A percentile compares a stretch with the other conserved stretches of the same genome.
These are phyloP conservation scores for Cyclotella sp. DNA, from an alignment of 108 stramenopile genomes.

Conservation along the genomic window DNA sequence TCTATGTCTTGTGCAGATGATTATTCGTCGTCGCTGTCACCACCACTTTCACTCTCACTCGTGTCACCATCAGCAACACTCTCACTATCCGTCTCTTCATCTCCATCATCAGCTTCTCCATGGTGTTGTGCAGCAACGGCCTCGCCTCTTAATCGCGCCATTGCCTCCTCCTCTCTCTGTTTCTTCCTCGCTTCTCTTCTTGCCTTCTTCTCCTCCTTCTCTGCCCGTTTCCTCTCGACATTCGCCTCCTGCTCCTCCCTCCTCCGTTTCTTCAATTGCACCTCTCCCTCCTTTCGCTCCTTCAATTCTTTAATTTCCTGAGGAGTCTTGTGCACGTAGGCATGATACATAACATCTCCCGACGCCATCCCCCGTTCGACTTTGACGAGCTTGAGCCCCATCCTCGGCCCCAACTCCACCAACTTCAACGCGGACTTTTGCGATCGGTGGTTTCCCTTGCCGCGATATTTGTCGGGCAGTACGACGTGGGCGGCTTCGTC, in stretches of 20 bases:
- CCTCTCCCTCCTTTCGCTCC: constrained; percentile 68
- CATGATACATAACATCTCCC: constrained; percentile 98
- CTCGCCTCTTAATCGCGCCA: constrained; percentile 77
- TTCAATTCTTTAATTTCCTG: constrained; percentile 76
- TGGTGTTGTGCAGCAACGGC: constrained; percentile 15
- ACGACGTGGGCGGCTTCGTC: constrained; percentile 79
- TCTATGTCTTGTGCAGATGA: too few relatives aligned
- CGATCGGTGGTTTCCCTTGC: constrained; percentile 80
- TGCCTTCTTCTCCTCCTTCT: constrained; percentile 78
- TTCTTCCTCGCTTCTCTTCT: constrained; percentile 73
- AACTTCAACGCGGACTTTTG: constrained; percentile 94
- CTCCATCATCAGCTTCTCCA: constrained; percentile 37
- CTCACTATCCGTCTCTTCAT: constrained; percentile 37
- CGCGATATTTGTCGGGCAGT: constrained; percentile 84
- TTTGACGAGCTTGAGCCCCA: constrained; percentile 91
- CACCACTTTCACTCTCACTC: constrained; percentile 22
- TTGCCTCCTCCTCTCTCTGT: constrained; percentile 71
- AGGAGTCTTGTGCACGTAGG: constrained; percentile 81
- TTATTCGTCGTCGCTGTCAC: constrained; percentile 1
- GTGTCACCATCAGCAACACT: constrained; percentile 18
- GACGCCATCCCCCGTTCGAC: constrained; percentile 93
- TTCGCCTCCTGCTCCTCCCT: constrained; percentile 86
- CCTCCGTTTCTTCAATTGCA: constrained; percentile 70
- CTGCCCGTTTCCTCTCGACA: constrained; percentile 77
- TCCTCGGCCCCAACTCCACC: constrained; percentile 95